Evolutionary conservation across 2,329 filamentous ascomycete species (phyloP), one percentile per base, ranked within the genome.

Genomic region (Alternaria tenuissima): DNA sequence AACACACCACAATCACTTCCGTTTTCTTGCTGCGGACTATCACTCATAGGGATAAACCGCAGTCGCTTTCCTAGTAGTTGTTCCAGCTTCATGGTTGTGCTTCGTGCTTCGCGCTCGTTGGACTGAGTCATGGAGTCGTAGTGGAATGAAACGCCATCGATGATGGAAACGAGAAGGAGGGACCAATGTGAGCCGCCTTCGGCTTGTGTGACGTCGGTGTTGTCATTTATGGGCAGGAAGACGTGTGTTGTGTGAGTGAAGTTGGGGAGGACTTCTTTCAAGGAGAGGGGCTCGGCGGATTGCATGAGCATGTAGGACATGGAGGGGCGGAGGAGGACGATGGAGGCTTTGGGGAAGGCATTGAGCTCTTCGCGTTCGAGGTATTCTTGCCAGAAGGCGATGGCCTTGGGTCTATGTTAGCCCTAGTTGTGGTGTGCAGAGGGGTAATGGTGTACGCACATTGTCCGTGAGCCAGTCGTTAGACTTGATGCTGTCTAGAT

Each of bases 321-420:
- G 72, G 90, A 92, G 1, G 95, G 95, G 12, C 94, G 91, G 28
- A 99, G 89, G 57, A 99, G 91, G 61, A 94, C 86, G 76, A 99
- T 97, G 65, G 93, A 88, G 20, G 93, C 93, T 74, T 91, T 89
- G 9, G 92, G 91, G 76, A 91, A 96, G 69, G 88, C 87, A 30
- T 84, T 83, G 28, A 99, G 89, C 62, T 93, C 89, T 82, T 98
- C 94, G 63, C 89, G 92, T 79, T 99, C 95, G 66, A 99, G 88
- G 77, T 91, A 94, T 81, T 98, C 94, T 85, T 98, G 92, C 94
- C 95, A 99, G 77, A 99, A 98, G 52, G 93, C 90, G 68, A 99
- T 98, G 70, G 93, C 94, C 91, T 94, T 53, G 20, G 18, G 26
- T 42, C n/a, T 43, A 42, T 24, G 54, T 67, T 51, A 61, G 62